phyloP scores from a whole-genome alignment of 2,329 filamentous ascomycete genomes.

The Metarhizium sp. region DNA sequence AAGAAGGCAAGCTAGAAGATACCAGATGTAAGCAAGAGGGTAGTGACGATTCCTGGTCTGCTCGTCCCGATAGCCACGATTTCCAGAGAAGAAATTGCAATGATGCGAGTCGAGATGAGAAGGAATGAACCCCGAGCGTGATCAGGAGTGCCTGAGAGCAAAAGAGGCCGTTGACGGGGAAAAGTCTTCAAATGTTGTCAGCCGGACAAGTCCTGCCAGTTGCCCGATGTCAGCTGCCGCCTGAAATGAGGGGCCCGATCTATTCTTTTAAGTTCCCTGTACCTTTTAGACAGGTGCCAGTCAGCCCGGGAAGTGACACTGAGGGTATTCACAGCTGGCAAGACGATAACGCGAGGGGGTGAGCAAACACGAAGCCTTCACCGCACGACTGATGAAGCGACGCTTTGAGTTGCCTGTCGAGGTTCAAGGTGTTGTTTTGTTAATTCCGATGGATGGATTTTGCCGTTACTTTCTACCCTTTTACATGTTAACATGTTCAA shows the following conservation, averaged over 20 bases:
- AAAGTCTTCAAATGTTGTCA: not conserved
- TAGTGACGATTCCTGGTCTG: slow-evolving; percentile 4
- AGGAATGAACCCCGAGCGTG: slow-evolving; percentile 1
- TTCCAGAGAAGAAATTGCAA: slow-evolving; percentile 1
- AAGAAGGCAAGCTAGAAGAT: slow-evolving; percentile 7
- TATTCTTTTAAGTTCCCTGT: not conserved
- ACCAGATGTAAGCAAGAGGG: slow-evolving; percentile 6
- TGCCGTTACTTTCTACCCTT: not conserved
- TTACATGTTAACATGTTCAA: not conserved
- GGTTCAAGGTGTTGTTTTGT: not conserved
- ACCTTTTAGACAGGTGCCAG: not conserved
- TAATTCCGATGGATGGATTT: not conserved
- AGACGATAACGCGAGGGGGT: not conserved
- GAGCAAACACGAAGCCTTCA: not conserved
- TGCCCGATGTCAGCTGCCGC: slow-evolving; percentile 4
- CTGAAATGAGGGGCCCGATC: not conserved
- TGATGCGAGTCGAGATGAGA: slow-evolving; percentile 8
- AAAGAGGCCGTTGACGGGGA: not conserved
- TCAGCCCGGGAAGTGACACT: not conserved
- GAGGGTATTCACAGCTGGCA: not conserved
- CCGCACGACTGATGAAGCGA: not conserved
- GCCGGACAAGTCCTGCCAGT: not conserved
- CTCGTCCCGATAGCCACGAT: slow-evolving; percentile 1
- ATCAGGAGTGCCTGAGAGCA: slow-evolving; percentile 1
- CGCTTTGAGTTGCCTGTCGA: not conserved